A percentile compares a stretch with the other conserved stretches of the same genome.
Evolutionary conservation across 2,329 filamentous ascomycete genomes (phyloP).

Genomic region (Penicillium sp.): DNA sequence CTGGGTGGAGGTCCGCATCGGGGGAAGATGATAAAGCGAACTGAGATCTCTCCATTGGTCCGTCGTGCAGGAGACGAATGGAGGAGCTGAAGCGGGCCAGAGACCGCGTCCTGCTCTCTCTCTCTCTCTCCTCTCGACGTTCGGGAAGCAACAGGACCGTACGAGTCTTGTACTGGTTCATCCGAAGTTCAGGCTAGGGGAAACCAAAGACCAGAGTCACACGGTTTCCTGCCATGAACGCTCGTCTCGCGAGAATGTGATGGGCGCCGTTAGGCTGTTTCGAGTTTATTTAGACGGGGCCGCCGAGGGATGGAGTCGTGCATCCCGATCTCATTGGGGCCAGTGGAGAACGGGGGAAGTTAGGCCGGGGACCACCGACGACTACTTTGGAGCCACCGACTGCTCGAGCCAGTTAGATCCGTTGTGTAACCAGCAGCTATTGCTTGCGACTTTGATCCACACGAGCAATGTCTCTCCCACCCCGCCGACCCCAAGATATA

Average conservation of each 20-base stretch:
- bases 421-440: slow-evolving; percentile 7
- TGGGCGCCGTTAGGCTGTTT: slow-evolving; percentile 40
- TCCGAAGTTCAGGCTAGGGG: slow-evolving; percentile 5
- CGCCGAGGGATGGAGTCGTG: slow-evolving; percentile 11
- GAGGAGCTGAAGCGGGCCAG: not conserved
- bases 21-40: slow-evolving; percentile 6
- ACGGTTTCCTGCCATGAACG: slow-evolving; percentile 15
- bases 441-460: not conserved
- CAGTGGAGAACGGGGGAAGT: not conserved
- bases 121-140: not conserved
- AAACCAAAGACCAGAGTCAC: slow-evolving; percentile 11
- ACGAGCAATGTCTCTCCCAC: not conserved
- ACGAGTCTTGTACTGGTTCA: slow-evolving; percentile 5
- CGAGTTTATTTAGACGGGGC: slow-evolving; percentile 37
- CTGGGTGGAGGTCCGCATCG: slow-evolving; percentile 21
- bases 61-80: not conserved
- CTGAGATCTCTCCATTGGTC: not conserved
- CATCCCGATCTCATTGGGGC: slow-evolving; percentile 3
- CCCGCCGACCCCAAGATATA: slow-evolving; percentile 22
- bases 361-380: not conserved
- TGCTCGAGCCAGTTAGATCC: slow-evolving; percentile 2
- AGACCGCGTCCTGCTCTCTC: too few relatives aligned
- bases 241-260: slow-evolving; percentile 9
- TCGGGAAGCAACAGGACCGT: slow-evolving; percentile 8
- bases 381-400: not conserved